Evolutionary conservation across 495 filamentous ascomycete species (phyloP).

Genomic region (Lophium mytilinum): DNA sequence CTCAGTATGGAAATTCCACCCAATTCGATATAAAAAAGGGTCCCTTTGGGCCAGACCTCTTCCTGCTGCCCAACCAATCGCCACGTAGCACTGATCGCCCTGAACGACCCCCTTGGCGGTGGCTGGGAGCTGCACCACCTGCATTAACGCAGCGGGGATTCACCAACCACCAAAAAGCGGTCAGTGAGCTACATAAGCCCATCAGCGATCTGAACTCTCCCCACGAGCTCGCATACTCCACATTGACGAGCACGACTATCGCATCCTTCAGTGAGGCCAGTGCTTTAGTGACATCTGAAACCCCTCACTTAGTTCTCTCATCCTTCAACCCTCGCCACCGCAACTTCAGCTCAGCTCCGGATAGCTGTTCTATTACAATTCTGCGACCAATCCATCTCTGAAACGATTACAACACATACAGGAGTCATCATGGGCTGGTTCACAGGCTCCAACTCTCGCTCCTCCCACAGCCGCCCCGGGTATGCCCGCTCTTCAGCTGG

Average conservation of each 20-base stretch:
- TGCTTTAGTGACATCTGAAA: too few relatives aligned
- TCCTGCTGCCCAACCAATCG: neutral
- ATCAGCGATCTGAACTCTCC: neutral
- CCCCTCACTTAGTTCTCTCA: too few relatives aligned
- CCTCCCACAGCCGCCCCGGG: constrained; percentile 18
- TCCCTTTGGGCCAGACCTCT: too few relatives aligned
- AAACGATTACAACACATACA: neutral
- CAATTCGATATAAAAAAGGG: too few relatives aligned
- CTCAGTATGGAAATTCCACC: too few relatives aligned
- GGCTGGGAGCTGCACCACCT: neutral
- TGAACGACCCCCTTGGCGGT: neutral
- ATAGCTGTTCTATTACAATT: too few relatives aligned
- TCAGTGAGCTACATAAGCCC: constrained; percentile 2
- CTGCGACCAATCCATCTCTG: neutral
- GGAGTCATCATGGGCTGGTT: constrained; percentile 25
- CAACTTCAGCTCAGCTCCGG: too few relatives aligned
- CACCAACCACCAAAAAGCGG: constrained; percentile 14
- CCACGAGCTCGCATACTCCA: neutral
- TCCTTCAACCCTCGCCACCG: too few relatives aligned
- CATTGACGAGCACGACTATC: neutral
- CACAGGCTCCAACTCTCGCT: constrained; percentile 10
- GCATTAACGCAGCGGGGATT: neutral
- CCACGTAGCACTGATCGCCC: neutral
- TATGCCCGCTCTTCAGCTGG: constrained; percentile 21
- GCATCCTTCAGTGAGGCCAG: neutral